phyloP scores from a whole-genome alignment of 176 grass and related monocot genomes.

The Lolium rigidum region DNA sequence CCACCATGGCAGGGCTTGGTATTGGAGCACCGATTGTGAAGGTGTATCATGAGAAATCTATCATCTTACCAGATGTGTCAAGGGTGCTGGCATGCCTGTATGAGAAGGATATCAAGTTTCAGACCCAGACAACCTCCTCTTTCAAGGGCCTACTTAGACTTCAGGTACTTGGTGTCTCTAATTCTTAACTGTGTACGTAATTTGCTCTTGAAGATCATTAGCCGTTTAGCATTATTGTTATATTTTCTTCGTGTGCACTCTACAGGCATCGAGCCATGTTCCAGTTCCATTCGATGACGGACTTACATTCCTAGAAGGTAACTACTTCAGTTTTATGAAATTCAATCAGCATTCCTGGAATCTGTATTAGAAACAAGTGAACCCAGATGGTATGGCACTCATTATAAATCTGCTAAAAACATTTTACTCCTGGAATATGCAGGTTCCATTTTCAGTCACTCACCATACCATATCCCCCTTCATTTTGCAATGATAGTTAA shows the following conservation, averaged over 20 bases:
- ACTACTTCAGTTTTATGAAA: constrained; percentile 38
- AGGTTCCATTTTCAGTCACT: background rate
- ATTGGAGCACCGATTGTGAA: constrained; percentile 55
- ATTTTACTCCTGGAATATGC: background rate
- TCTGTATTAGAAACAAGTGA: background rate
- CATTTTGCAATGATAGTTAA: constrained; percentile 26
- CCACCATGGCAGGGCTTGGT: constrained; percentile 57
- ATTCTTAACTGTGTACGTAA: background rate
- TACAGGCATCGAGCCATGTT: constrained; percentile 64
- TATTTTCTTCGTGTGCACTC: constrained; percentile 26
- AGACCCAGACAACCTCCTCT: constrained; percentile 37
- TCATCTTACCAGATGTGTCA: constrained; percentile 74
- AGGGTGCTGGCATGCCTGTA: constrained; percentile 87
- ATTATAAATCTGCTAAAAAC: constrained; percentile 23
- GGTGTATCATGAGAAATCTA: constrained; percentile 79
- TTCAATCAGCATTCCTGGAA: background rate
- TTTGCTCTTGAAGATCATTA: constrained; percentile 25
- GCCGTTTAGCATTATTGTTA: constrained; percentile 6
- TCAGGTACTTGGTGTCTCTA: constrained; percentile 61
- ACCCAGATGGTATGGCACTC: background rate
- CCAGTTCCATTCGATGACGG: constrained; percentile 76
- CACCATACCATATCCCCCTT: constrained; percentile 6
- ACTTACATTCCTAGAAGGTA: constrained; percentile 74
- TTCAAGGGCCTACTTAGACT: constrained; percentile 71
- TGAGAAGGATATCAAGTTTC: constrained; percentile 76